Evolutionary conservation across 208 protist species (phyloP).

Genomic region (Perkinsela sp.): DNA sequence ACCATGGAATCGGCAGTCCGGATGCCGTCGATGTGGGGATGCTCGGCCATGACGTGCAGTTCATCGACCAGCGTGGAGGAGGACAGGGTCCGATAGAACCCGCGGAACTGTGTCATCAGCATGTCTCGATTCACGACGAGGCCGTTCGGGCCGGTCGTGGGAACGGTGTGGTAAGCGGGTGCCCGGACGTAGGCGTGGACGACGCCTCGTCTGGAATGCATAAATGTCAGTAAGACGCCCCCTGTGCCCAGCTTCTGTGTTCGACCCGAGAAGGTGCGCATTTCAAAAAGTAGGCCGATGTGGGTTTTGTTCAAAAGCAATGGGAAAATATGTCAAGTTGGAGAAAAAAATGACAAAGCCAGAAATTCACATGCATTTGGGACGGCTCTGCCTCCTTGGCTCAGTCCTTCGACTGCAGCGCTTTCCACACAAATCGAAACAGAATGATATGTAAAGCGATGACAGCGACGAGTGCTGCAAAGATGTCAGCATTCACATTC

Average conservation of each 20-base stretch:
- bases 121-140: conserved; percentile 58
- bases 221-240: too few relatives aligned
- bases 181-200: conserved; percentile 58
- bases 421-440: background rate
- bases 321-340: too few relatives aligned
- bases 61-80: conserved; percentile 54
- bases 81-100: conserved; percentile 54
- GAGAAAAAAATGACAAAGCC: too few relatives aligned
- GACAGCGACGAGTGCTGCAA: background rate
- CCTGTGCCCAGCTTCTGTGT: too few relatives aligned
- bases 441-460: background rate
- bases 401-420: too few relatives aligned
- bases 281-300: too few relatives aligned
- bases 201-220: background rate
- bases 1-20: conserved; percentile 40
- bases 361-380: too few relatives aligned
- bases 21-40: conserved; percentile 22
- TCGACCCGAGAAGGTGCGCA: too few relatives aligned
- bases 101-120: conserved; percentile 50
- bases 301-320: too few relatives aligned
- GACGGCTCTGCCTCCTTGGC: too few relatives aligned
- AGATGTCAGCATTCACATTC: background rate
- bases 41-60: conserved; percentile 56
- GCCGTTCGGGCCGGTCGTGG: conserved; percentile 34
- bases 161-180: conserved; percentile 40